Percentiles rank a stretch among this genome's conserved stretches.
Evolutionary conservation across 768 basidiomycete species (phyloP).

Genomic region (Collybia nuda): DNA sequence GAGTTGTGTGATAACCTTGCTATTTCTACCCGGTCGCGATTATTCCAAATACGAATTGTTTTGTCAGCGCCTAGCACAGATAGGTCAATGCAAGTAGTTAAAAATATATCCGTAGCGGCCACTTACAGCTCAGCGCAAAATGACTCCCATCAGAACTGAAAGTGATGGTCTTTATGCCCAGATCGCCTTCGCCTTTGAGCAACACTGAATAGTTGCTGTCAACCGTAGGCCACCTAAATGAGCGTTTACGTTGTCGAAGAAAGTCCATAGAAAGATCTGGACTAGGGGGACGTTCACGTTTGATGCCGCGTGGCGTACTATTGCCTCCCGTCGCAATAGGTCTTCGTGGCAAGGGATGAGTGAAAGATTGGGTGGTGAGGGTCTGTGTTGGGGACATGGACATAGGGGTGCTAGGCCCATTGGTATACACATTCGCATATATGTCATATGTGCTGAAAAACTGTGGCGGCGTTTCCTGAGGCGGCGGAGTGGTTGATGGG

Average conservation of each 20-base stretch:
- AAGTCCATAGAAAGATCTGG: slow-evolving; percentile 14
- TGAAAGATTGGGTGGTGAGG: slow-evolving; percentile 9
- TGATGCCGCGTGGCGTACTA: slow-evolving; percentile 28
- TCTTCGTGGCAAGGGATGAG: slow-evolving; percentile 32
- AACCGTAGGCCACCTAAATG: slow-evolving; percentile 49
- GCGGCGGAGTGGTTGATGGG: neutral
- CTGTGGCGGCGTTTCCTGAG: neutral
- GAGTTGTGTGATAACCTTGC: slow-evolving; percentile 56
- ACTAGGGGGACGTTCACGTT: slow-evolving; percentile 31
- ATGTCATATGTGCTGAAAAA: neutral
- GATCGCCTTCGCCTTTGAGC: slow-evolving; percentile 46
- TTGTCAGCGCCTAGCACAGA: slow-evolving; percentile 48
- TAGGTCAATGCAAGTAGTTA: slow-evolving; percentile 2
- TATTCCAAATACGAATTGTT: slow-evolving; percentile 66
- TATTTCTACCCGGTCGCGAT: slow-evolving; percentile 43
- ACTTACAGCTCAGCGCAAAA: slow-evolving; percentile 61
- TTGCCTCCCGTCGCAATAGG: slow-evolving; percentile 13
- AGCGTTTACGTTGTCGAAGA: slow-evolving; percentile 27
- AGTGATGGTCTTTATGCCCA: slow-evolving; percentile 45
- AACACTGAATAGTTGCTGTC: slow-evolving; percentile 31
- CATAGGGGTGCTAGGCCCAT: no score
- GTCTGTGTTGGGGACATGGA: neutral
- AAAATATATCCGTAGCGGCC: neutral
- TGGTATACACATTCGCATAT: no score
- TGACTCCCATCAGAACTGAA: slow-evolving; percentile 54